phyloP scores from a whole-genome alignment of 192 early-diverging fungal genomes.

The Dispira parvispora region DNA sequence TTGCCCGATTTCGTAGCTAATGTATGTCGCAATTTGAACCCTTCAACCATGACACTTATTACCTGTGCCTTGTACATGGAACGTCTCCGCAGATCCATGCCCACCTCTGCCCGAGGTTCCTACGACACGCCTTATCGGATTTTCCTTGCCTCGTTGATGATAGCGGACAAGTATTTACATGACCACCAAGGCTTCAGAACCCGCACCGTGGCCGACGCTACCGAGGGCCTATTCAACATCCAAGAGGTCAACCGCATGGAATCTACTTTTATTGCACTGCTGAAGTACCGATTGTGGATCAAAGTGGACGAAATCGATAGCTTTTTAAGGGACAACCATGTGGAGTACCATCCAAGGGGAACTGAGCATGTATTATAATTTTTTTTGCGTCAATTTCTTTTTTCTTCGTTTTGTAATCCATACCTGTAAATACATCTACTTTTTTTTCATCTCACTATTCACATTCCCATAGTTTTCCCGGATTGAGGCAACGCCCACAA shows the following conservation, averaged over 20 bases:
- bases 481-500: too few relatives aligned
- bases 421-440: too few relatives aligned
- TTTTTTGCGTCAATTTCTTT: too few relatives aligned
- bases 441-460: too few relatives aligned
- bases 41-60: slow-evolving; percentile 21
- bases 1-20: background rate
- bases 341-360: background rate
- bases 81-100: slow-evolving; percentile 41
- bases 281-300: background rate
- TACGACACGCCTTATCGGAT: slow-evolving; percentile 56
- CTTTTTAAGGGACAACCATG: slow-evolving; percentile 10
- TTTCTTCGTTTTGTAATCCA: too few relatives aligned
- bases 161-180: slow-evolving; percentile 39
- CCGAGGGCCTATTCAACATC: background rate
- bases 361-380: too few relatives aligned
- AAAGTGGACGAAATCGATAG: background rate
- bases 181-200: slow-evolving; percentile 3
- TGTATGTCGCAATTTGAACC: background rate
- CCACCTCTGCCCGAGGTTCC: slow-evolving; percentile 41
- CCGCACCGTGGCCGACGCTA: slow-evolving; percentile 2
- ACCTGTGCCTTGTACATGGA: slow-evolving; percentile 57
- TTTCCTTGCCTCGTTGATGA: slow-evolving; percentile 48
- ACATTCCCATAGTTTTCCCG: too few relatives aligned
- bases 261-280: background rate
- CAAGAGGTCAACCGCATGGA: slow-evolving; percentile 8